Percentiles rank a stretch among this genome's conserved stretches.
These are phyloP conservation scores for Eremochloa ophiuroides DNA, from an alignment of 176 grass and related monocot species.

Conservation along the genomic window DNA sequence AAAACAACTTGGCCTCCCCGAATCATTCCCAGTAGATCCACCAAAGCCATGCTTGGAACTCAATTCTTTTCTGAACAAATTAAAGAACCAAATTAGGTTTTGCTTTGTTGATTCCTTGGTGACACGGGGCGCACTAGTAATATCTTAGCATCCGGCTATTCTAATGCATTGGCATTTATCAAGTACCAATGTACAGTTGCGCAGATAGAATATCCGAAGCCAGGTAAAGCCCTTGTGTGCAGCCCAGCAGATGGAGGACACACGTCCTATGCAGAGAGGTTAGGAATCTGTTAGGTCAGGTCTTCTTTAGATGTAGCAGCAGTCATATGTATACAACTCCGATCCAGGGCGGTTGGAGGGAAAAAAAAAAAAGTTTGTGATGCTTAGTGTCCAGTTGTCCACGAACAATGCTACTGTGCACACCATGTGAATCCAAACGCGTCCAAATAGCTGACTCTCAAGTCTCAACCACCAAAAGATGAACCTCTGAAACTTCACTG, in stretches of 20 bases:
- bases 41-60: not conserved
- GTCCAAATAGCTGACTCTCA: slow-evolving; percentile 4
- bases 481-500: not conserved
- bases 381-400: slow-evolving; percentile 18
- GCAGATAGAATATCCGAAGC: slow-evolving; percentile 1
- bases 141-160: not conserved
- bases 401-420: slow-evolving; percentile 21
- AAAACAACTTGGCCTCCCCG: not conserved
- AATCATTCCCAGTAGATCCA: not conserved
- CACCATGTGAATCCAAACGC: slow-evolving; percentile 7
- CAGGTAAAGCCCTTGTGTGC: slow-evolving; percentile 1
- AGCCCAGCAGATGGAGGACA: slow-evolving; percentile 15
- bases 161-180: not conserved
- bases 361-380: not conserved
- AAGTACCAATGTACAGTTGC: not conserved
- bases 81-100: not conserved
- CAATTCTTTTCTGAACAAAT: not conserved
- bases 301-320: slow-evolving; percentile 7
- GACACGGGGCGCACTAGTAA: not conserved
- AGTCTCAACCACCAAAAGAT: not conserved
- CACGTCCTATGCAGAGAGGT: slow-evolving; percentile 29
- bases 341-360: not conserved
- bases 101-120: not conserved
- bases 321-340: not conserved
- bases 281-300: slow-evolving; percentile 37